These are phyloP conservation scores for Wickerhamomyces sp. DNA, from an alignment of 1,139 yeast genomes.

Conservation along the genomic window DNA sequence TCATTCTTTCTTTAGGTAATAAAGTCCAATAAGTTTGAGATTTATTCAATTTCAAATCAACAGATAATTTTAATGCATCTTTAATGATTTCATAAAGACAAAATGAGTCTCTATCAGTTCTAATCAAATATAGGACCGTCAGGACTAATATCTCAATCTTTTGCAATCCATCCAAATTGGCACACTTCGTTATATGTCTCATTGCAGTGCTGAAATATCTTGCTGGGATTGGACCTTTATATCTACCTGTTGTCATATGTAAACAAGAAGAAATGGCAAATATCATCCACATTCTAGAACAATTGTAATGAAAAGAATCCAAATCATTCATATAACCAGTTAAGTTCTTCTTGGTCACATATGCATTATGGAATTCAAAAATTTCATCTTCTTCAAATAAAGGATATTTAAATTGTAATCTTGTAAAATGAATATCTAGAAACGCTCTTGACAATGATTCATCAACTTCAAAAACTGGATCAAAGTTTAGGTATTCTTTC, in stretches of 20 bases:
- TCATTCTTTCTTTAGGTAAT: conserved; percentile 29
- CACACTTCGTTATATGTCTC: conserved; percentile 44
- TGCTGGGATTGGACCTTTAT: conserved; percentile 44
- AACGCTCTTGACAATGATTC: conserved; percentile 39
- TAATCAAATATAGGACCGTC: conserved; percentile 44
- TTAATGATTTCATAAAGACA: conserved; percentile 45
- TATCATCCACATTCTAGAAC: conserved; percentile 47
- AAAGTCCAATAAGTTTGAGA: conserved; percentile 30
- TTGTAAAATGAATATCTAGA: conserved; percentile 43
- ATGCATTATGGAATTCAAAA: conserved; percentile 39
- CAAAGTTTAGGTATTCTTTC: conserved; percentile 35
- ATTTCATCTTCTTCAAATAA: conserved; percentile 43
- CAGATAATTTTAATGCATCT: conserved; percentile 43
- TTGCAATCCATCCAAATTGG: conserved; percentile 34
- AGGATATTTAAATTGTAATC: conserved; percentile 48
- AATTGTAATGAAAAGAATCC: conserved; percentile 40
- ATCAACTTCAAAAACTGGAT: conserved; percentile 45
- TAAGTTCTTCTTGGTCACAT: conserved; percentile 29
- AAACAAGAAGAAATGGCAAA: conserved; percentile 45
- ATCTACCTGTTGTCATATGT: conserved; percentile 46
- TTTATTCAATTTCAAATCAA: conserved; percentile 33
- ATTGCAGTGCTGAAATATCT: conserved; percentile 50
- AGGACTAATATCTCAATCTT: conserved; percentile 45
- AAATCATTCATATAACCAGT: conserved; percentile 26
- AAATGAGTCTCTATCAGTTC: conserved; percentile 53